A percentile compares a stretch with the other conserved stretches of the same genome.
These are phyloP conservation scores for Ascochyta pisi DNA, from an alignment of 2,329 filamentous ascomycete genomes.

Conservation along the genomic window DNA sequence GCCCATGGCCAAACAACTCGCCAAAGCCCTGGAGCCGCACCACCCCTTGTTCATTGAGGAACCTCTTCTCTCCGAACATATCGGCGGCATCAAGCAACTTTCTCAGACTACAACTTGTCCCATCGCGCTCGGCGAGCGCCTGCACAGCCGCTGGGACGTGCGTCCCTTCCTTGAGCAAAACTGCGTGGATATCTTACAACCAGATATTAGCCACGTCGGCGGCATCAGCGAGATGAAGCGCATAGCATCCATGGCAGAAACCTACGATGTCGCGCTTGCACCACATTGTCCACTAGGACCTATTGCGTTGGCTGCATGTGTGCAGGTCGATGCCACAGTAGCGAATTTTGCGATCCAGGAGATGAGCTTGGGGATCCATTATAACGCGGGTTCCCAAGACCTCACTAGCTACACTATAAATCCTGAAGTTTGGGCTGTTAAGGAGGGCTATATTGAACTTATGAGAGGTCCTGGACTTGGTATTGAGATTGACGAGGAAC, in stretches of 20 bases:
- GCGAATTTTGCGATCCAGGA: constrained; percentile 75
- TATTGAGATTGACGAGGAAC: constrained; percentile 73
- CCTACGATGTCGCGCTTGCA: constrained; percentile 75
- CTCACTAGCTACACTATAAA: constrained; percentile 69
- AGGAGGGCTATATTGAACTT: constrained; percentile 69
- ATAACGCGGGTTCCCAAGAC: constrained; percentile 61
- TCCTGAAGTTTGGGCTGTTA: constrained; percentile 68
- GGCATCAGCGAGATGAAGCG: constrained; percentile 75
- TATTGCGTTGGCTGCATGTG: constrained; percentile 73
- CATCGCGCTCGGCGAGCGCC: constrained; percentile 74
- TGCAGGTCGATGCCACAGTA: constrained; percentile 69
- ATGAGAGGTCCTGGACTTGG: constrained; percentile 68
- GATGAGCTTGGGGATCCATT: constrained; percentile 82
- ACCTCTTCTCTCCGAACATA: constrained; percentile 73
- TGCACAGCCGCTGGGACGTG: constrained; percentile 76
- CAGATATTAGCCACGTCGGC: constrained; percentile 74
- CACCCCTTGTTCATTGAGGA: constrained; percentile 79
- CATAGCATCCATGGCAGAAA: constrained; percentile 74
- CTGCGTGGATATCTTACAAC: constrained; percentile 75
- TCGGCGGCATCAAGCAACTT: constrained; percentile 69
- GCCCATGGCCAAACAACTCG: constrained; percentile 82
- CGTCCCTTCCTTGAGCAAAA: constrained; percentile 72
- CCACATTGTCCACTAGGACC: constrained; percentile 78
- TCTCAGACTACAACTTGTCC: constrained; percentile 65
- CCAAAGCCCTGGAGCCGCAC: constrained; percentile 70